Evolutionary conservation across 495 filamentous ascomycete genomes (phyloP), one percentile per base, ranked within the genome.

Genomic region (Penicillium waksmanii): DNA sequence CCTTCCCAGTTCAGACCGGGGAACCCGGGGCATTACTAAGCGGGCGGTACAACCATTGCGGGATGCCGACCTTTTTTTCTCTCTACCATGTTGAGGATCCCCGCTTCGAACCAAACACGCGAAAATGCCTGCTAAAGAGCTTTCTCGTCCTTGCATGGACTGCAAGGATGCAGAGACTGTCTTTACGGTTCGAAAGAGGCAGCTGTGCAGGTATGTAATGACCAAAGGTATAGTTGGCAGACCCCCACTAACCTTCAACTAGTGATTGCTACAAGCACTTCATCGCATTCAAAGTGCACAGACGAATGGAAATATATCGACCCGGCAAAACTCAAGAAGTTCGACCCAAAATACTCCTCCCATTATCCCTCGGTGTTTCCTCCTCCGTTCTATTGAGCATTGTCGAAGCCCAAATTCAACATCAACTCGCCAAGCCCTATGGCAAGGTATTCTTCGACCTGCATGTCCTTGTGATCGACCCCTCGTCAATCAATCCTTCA

Each of bases 231-330:
- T 44, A 9, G 42, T 44, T 18, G 17, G 9, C 17, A 38, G 36
- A 36, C 43, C 35, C 21, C 54, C 49, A 60, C 63, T 66, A 56
- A 70, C 44, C 44, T 19, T 18, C 36, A 13, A 13, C 5, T 57
- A 94, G 91, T 43, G 73, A 82, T 38, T 98, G 94, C 73, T 96
- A 95, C 73, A 69, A 80, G 51, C 82, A 81, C 66, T 97, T 92
- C 72, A 80, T 93, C 53, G 73, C 80, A 27, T 85, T 82, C 54
- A 97, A 97, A 68, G 83, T 86, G 61, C 73, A 90, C 61, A 92
- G 91, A 64, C 89, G 91, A 42, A 89, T 94, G 78, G 89, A 90
- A 66, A 78, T 75, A 46, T 89, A 86, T 72, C 80, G 66, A 69
- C 76, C 63, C 50, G 66, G 61, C 65, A 71, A 61, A 60, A 73